Percentiles rank a stretch among this genome's conserved stretches.
Evolutionary conservation across 192 early-diverging fungal species (phyloP).

Genomic region (Backusella australiensis): DNA sequence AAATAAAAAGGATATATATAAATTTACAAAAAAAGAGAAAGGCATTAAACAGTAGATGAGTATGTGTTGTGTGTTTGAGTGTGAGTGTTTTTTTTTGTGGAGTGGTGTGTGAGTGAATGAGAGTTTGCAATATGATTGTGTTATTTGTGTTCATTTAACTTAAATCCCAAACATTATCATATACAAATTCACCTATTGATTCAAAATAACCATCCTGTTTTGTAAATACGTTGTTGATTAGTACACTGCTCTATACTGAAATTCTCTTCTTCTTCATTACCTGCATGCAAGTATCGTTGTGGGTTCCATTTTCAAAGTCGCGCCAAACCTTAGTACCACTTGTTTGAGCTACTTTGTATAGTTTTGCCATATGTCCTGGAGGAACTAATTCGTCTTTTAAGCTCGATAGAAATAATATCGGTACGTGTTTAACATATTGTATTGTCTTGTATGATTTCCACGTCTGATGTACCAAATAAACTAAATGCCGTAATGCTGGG

Average conservation of each 20-base stretch:
- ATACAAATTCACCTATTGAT: conserved; percentile 44
- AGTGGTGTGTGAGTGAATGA: background rate
- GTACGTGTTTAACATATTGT: conserved; percentile 58
- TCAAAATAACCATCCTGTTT: conserved; percentile 83
- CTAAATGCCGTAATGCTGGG: conserved; percentile 64
- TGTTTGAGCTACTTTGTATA: conserved; percentile 65
- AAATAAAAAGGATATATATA: background rate
- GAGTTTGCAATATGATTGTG: background rate
- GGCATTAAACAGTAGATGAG: background rate
- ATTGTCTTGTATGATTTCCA: conserved; percentile 85
- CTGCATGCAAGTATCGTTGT: conserved; percentile 85
- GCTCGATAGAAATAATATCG: conserved; percentile 83
- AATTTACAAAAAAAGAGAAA: background rate
- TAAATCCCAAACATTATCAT: conserved; percentile 22
- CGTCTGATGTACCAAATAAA: conserved; percentile 83
- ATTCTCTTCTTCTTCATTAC: conserved; percentile 6
- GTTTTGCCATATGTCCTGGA: conserved; percentile 78
- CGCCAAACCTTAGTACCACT: conserved; percentile 46
- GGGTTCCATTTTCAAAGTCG: conserved; percentile 79
- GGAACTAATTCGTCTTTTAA: conserved; percentile 87
- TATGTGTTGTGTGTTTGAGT: background rate
- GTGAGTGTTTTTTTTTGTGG: background rate
- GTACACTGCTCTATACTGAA: background rate
- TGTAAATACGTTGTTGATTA: background rate
- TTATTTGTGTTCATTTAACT: background rate